These are phyloP conservation scores for Dipodascus albidus DNA, from an alignment of 805 yeast species.

Conservation along the genomic window DNA sequence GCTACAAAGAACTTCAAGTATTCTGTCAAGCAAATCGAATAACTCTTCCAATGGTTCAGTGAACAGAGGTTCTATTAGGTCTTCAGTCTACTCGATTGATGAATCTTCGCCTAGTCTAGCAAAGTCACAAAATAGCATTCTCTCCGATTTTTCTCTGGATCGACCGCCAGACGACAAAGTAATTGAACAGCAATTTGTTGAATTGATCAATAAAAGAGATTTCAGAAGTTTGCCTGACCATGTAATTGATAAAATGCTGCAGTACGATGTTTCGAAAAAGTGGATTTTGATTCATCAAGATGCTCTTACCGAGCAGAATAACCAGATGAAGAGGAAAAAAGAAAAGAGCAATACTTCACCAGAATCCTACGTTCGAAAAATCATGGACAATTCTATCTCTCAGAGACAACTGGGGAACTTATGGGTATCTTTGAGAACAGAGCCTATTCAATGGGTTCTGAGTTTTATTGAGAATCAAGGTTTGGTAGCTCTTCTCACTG, in stretches of 20 bases:
- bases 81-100: neutral
- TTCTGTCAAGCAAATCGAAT: neutral
- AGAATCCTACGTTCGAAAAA: slow-evolving; percentile 52
- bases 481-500: slow-evolving; percentile 62
- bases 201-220: slow-evolving; percentile 59
- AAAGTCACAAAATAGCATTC: neutral
- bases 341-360: neutral
- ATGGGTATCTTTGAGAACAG: slow-evolving; percentile 88
- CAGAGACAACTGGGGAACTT: slow-evolving; percentile 65
- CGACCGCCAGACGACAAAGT: slow-evolving; percentile 56
- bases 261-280: slow-evolving; percentile 65
- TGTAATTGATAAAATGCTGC: slow-evolving; percentile 67
- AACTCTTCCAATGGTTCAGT: neutral
- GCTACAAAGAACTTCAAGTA: neutral
- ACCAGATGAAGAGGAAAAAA: neutral
- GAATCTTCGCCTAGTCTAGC: neutral
- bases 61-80: neutral
- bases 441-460: slow-evolving; percentile 73
- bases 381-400: slow-evolving; percentile 59
- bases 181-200: slow-evolving; percentile 64
- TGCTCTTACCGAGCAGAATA: slow-evolving; percentile 48
- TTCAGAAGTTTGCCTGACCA: slow-evolving; percentile 56
- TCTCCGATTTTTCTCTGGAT: slow-evolving; percentile 36
- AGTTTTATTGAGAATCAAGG: slow-evolving; percentile 71
- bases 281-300: slow-evolving; percentile 91